Conservation (phyloP, 139 green algal species). For the Auxenochlorella pyrenoidosa region DNA sequence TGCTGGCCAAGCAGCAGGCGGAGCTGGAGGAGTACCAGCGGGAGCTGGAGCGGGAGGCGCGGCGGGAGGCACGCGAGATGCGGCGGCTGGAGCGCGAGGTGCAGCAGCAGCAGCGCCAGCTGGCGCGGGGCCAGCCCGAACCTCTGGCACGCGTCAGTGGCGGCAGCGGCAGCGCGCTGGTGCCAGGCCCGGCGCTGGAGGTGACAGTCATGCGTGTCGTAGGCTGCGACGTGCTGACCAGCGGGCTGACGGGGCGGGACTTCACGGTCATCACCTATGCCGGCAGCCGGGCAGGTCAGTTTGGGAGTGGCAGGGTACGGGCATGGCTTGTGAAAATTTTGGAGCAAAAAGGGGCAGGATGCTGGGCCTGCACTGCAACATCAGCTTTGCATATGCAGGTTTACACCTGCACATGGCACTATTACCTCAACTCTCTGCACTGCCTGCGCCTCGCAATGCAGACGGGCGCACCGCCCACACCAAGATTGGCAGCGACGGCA, state of each 20-base stretch:
- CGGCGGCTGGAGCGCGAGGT: conserved; percentile 14
- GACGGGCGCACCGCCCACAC: conserved; percentile 5
- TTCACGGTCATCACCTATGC: conserved; percentile 4
- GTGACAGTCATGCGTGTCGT: conserved; percentile 29
- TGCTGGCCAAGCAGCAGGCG: background rate
- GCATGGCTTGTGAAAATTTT: background rate
- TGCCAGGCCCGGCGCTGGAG: conserved; percentile 15
- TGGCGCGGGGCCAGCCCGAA: conserved; percentile 12
- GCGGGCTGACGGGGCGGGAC: conserved; percentile 5
- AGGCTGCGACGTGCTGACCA: conserved; percentile 34
- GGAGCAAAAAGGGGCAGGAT: too few species aligned
- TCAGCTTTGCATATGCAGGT: too few species aligned
- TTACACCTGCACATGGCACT: too few species aligned
- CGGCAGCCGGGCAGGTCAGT: conserved; percentile 8
- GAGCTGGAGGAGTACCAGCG: conserved; percentile 20
- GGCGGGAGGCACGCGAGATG: conserved; percentile 12
- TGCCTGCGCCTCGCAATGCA: background rate
- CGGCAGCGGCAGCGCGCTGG: background rate
- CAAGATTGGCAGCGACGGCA: conserved; percentile 39
- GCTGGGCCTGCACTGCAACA: too few species aligned
- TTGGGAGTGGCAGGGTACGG: background rate
- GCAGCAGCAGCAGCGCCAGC: conserved; percentile 19
- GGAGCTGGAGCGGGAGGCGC: conserved; percentile 15
- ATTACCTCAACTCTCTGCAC: too few species aligned
- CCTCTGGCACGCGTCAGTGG: conserved; percentile 12